Base-by-base conservation (phyloP, 2,329 filamentous ascomycete species). In the Diplodia seriata region DNA sequence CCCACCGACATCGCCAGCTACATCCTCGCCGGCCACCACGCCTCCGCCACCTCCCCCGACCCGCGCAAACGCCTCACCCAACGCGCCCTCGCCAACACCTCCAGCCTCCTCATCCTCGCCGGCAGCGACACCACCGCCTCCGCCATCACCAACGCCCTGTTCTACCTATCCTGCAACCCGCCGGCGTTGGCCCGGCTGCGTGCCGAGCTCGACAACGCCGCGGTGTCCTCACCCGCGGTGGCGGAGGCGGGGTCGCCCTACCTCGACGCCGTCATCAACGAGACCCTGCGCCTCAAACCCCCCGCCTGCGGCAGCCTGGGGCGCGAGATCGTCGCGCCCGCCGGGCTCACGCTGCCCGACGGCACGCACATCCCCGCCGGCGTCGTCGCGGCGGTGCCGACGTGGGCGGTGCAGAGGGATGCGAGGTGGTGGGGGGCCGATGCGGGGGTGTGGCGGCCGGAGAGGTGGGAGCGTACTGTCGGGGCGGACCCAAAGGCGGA, bases 191-290 rank as follows among this genome's bases (percentile, higher is more conserved):
- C 56, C 63, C 63, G 62, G 11, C 43, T 70, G 18, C 66, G 68
- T 5, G 26, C 67, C 5, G 29, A 57, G 2, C 68, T 15, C 40
- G 36, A 15, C 23, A 5, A 23, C n/a, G 15, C 15, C 9, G 18
- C 31, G 3, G 18, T n/a, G n/a, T n/a, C 53, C 57, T 50, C 68
- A 9, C 69, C 26, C 15, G 6, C 6, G 62, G 72, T 33, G 78
- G 74, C 76, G n/a, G n/a, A n/a, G n/a, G n/a, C n/a, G n/a, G n/a
- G n/a, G 74, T 38, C 74, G 72, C 47, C 79, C 2, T 74, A 77
- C 47, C 74, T 83, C 12, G 79, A 81, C 63, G 77, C 74, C 15
- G 72, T 76, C 12, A 81, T 83, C 73, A 78, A 82, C 66, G 81
- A 83, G 69, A 73, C 79, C 0, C 71, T 83, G 1, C 77, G 81